phyloP scores from a whole-genome alignment of 352 stramenopile genomes.

The Plasmopara halstedii region DNA sequence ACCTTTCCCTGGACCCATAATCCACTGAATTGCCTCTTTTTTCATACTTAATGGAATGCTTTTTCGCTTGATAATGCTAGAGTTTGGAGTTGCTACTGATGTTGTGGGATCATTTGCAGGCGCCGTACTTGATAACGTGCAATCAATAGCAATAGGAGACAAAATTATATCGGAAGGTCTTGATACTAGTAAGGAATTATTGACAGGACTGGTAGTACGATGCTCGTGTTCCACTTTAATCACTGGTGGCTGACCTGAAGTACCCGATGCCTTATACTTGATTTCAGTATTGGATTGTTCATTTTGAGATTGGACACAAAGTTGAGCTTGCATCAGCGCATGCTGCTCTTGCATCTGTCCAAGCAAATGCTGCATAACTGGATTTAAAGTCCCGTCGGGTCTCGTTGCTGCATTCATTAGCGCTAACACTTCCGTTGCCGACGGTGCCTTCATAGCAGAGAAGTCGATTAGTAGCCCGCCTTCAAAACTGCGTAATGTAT shows the following conservation, averaged over 20 bases:
- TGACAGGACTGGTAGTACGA: background rate
- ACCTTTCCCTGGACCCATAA: slow-evolving; percentile 60
- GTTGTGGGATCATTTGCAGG: background rate
- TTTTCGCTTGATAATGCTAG: slow-evolving; percentile 44
- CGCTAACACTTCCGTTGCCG: slow-evolving; percentile 47
- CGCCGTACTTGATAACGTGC: too few species aligned
- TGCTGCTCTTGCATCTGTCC: slow-evolving; percentile 43
- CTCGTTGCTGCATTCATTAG: slow-evolving; percentile 39
- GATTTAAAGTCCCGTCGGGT: slow-evolving; percentile 26
- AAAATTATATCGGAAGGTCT: slow-evolving; percentile 12
- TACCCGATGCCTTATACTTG: background rate
- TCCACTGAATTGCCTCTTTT: slow-evolving; percentile 78
- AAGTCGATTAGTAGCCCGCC: slow-evolving; percentile 21
- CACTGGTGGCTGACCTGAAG: background rate
- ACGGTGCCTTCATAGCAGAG: slow-evolving; percentile 34
- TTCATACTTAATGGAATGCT: slow-evolving; percentile 78
- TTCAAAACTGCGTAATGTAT: slow-evolving; percentile 15
- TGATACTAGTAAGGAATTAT: slow-evolving; percentile 27
- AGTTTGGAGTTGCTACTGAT: background rate
- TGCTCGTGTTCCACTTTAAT: background rate
- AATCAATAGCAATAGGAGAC: too few species aligned
- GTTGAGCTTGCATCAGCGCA: slow-evolving; percentile 18
- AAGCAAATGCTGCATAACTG: slow-evolving; percentile 49
- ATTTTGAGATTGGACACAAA: slow-evolving; percentile 3
- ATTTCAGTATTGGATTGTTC: slow-evolving; percentile 3